phyloP scores from a whole-genome alignment of 208 protist genomes.

The Trypanosoma avium region DNA sequence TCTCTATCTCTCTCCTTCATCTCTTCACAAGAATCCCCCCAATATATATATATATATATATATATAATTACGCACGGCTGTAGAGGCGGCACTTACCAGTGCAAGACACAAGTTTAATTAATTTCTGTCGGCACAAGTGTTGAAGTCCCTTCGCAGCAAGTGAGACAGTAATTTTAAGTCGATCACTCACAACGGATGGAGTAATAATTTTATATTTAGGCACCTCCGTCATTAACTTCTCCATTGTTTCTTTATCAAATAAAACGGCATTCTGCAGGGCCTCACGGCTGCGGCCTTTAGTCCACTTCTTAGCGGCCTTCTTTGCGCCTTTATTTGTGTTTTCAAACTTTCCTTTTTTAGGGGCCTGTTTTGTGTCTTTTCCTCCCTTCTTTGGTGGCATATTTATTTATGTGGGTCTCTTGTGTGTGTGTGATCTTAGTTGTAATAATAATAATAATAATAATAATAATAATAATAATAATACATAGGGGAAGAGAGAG shows the following conservation, averaged over 20 bases:
- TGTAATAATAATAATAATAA: background rate
- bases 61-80: slow-evolving; percentile 52
- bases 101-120: slow-evolving; percentile 78
- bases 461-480: too few species aligned
- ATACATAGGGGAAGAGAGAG: too few species aligned
- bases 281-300: slow-evolving; percentile 88
- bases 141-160: slow-evolving; percentile 84
- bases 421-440: background rate
- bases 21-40: background rate
- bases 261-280: slow-evolving; percentile 90
- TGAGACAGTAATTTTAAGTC: slow-evolving; percentile 86
- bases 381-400: slow-evolving; percentile 64
- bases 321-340: slow-evolving; percentile 67
- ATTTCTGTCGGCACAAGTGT: slow-evolving; percentile 82
- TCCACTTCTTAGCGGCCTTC: slow-evolving; percentile 93
- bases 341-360: slow-evolving; percentile 67
- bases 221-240: slow-evolving; percentile 85
- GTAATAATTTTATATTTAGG: slow-evolving; percentile 94
- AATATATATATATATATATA: slow-evolving; percentile 10
- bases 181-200: slow-evolving; percentile 86
- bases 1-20: background rate
- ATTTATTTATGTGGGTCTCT: background rate
- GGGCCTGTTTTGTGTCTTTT: slow-evolving; percentile 30
- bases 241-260: slow-evolving; percentile 87
- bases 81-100: slow-evolving; percentile 83